Evolutionary conservation across 2,329 filamentous ascomycete genomes (phyloP), one percentile per base, ranked within the genome.

Genomic region (Epichloe sylvatica): DNA sequence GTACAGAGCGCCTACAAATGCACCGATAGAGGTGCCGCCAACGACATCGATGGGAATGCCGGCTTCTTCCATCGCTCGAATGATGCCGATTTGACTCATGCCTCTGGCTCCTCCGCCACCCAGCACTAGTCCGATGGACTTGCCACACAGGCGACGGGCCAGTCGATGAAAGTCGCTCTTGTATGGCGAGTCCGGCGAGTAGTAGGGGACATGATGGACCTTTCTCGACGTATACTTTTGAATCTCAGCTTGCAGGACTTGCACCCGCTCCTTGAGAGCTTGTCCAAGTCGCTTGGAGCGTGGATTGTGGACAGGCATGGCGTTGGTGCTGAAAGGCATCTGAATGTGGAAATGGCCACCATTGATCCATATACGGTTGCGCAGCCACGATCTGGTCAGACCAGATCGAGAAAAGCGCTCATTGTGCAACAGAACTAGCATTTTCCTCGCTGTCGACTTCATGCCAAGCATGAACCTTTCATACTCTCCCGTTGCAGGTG

Each of bases 291-390:
- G 83, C 57, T 88, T 87, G 1, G 80, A 76, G 13, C 82, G 81
- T 19, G 83, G 78, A 42, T 49, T 50, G 59, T 89, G 83, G 0
- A 85, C 79, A 3, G 89, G 86, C 55, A 94, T 83, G 1, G 83
- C 71, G 43, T 85, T 83, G 3, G 83, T 76, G 38, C 84, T 80
- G 64, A 92, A 91, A 0, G 85, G 77, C 92, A 98, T 97, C 60
- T 98, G 92, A 12, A 98, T 86, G 58, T 98, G 92, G 61, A 94
- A 92, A 63, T 98, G 94, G 5, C 91, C 91, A 15, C 92, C 92
- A 56, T 97, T 98, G 66, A 98, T 92, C 92, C 92, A 98, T 53
- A 94, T 82, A 1, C 92, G 83, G 60, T 95, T 96, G 53, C 83
- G 81, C 13, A 98, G 70, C 92, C 92, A 98, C 34, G 84, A 80